Evolutionary conservation across 352 stramenopile species (phyloP).

Genomic region (Globisporangium alternatum): DNA sequence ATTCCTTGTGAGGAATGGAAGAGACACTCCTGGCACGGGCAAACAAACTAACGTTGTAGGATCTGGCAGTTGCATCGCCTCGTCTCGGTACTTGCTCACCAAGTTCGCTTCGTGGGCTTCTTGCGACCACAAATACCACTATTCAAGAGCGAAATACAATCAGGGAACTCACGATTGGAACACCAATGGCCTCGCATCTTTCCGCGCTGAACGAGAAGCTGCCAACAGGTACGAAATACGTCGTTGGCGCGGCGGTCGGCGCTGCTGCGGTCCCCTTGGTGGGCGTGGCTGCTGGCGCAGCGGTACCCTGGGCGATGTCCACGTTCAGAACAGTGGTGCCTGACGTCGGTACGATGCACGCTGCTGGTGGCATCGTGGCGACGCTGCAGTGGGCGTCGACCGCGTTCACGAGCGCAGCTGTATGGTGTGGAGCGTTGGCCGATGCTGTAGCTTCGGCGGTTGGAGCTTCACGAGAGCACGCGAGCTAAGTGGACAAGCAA

Average conservation of each 20-base stretch:
- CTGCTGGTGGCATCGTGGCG: not conserved
- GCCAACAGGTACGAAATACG: too few species aligned
- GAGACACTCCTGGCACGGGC: too few species aligned
- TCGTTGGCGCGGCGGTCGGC: not conserved
- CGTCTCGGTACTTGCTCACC: too few species aligned
- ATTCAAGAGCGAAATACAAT: too few species aligned
- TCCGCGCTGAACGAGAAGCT: too few species aligned
- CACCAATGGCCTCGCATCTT: too few species aligned
- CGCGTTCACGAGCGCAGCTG: not conserved
- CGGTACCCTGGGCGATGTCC: conserved; percentile 5
- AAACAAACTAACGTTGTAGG: too few species aligned
- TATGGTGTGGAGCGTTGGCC: not conserved
- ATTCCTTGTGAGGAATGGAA: too few species aligned
- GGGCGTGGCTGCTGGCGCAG: not conserved
- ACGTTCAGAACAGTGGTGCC: conserved; percentile 1
- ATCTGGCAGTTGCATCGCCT: too few species aligned
- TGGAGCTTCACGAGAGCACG: not conserved
- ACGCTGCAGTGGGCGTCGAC: not conserved
- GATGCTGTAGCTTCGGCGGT: not conserved
- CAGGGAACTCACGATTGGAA: too few species aligned
- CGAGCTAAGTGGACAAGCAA: not conserved
- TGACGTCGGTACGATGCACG: not conserved
- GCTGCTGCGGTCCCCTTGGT: not conserved
- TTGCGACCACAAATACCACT: too few species aligned
- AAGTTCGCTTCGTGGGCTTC: too few species aligned